Percentiles rank a stretch among this genome's conserved stretches.
Evolutionary conservation across 164 flowering plant species (phyloP).

Genomic region (Umbilicus rupestris): DNA sequence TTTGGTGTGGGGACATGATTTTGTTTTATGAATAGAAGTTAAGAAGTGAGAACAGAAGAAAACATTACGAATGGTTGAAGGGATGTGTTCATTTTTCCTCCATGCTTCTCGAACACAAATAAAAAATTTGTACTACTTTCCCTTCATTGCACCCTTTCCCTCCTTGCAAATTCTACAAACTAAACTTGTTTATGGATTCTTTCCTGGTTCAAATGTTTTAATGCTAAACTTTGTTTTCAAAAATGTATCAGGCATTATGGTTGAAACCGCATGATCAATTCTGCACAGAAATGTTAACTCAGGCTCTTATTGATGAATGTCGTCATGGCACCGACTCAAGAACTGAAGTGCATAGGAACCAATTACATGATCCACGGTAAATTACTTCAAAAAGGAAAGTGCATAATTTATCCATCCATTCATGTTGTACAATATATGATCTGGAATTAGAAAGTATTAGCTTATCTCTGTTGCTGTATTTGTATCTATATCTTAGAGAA

Average conservation of each 20-base stretch:
- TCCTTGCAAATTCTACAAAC: neutral
- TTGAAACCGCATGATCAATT: constrained; percentile 82
- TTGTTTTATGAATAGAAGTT: too few relatives aligned
- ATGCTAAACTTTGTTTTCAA: neutral
- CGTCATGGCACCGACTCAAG: constrained; percentile 25
- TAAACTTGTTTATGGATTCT: neutral
- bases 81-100: neutral
- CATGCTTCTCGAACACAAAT: neutral
- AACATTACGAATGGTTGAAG: neutral
- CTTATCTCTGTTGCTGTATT: neutral
- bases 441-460: neutral
- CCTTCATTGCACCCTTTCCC: too few relatives aligned
- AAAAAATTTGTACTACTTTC: neutral
- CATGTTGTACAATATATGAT: neutral
- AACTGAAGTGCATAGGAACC: constrained; percentile 15
- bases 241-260: constrained; percentile 62
- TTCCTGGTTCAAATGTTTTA: neutral
- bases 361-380: constrained; percentile 8
- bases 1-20: too few relatives aligned
- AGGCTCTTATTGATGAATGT: constrained; percentile 72
- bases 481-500: neutral
- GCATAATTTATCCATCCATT: neutral
- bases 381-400: neutral
- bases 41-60: too few relatives aligned
- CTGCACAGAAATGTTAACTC: constrained; percentile 88